A percentile compares a stretch with the other conserved stretches of the same genome.
These are phyloP conservation scores for Pelagomonas calceolata DNA, from an alignment of 108 stramenopile species.

Conservation along the genomic window DNA sequence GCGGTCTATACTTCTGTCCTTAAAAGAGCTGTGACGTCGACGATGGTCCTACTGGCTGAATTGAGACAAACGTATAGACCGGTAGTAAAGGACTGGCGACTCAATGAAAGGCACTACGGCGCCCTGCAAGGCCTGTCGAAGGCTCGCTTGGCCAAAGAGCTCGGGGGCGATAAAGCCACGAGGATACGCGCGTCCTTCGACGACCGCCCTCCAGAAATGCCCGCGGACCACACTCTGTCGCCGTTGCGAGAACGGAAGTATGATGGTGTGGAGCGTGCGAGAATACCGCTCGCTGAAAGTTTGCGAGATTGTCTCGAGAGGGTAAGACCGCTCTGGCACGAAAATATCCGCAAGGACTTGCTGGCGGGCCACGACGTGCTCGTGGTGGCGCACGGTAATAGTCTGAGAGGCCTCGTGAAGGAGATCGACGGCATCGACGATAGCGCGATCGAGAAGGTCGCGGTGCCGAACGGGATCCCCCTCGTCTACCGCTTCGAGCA, in stretches of 20 bases:
- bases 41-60: slow-evolving; percentile 73
- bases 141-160: slow-evolving; percentile 57
- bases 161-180: slow-evolving; percentile 73
- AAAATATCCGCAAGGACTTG: slow-evolving; percentile 65
- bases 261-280: slow-evolving; percentile 51
- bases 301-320: slow-evolving; percentile 74
- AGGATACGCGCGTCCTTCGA: slow-evolving; percentile 51
- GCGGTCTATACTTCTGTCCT: slow-evolving; percentile 67
- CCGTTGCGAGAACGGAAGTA: slow-evolving; percentile 75
- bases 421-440: slow-evolving; percentile 53
- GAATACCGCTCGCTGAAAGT: slow-evolving; percentile 76
- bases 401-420: slow-evolving; percentile 62
- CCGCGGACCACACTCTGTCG: slow-evolving; percentile 52
- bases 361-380: slow-evolving; percentile 70
- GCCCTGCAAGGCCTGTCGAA: slow-evolving; percentile 76
- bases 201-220: slow-evolving; percentile 66
- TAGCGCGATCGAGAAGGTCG: slow-evolving; percentile 70
- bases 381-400: slow-evolving; percentile 86
- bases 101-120: slow-evolving; percentile 90
- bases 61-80: slow-evolving; percentile 75
- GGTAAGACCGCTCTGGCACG: slow-evolving; percentile 67
- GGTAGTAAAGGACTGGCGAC: slow-evolving; percentile 76
- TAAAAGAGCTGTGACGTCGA: slow-evolving; percentile 54
- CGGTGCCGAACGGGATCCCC: slow-evolving; percentile 86
- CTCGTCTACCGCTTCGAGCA: slow-evolving; percentile 81